Conservation (phyloP, 768 basidiomycete species). For the Calocybe indica region DNA sequence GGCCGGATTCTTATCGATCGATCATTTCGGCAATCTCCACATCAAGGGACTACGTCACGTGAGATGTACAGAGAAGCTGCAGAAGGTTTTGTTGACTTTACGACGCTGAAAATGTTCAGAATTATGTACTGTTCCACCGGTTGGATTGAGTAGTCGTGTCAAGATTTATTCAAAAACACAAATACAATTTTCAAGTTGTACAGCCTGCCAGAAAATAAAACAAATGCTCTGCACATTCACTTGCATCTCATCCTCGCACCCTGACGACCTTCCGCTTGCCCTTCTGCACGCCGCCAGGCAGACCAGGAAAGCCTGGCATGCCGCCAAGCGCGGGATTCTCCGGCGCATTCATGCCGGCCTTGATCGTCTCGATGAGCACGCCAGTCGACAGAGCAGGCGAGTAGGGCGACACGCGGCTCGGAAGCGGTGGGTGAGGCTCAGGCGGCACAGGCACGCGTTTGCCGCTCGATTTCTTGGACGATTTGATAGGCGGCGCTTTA, state of each 20-base stretch:
- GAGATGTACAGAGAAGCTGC: too few relatives aligned
- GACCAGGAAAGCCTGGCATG: conserved; percentile 27
- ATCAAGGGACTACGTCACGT: too few relatives aligned
- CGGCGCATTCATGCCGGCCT: conserved; percentile 78
- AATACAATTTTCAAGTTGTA: too few relatives aligned
- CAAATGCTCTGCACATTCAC: too few relatives aligned
- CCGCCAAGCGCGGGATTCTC: conserved; percentile 34
- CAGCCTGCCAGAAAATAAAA: too few relatives aligned
- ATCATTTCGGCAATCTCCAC: too few relatives aligned
- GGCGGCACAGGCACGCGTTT: conserved; percentile 68
- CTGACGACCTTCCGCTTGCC: conserved; percentile 79
- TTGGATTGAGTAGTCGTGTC: too few relatives aligned
- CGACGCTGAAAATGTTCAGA: too few relatives aligned
- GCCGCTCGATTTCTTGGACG: conserved; percentile 24
- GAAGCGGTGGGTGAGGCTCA: conserved; percentile 65
- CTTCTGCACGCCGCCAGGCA: conserved; percentile 46
- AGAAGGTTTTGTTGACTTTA: too few relatives aligned
- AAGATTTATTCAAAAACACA: too few relatives aligned
- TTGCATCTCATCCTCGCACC: conserved; percentile 61
- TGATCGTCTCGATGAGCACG: conserved; percentile 76
- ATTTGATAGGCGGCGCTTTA: conserved; percentile 26
- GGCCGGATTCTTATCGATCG: too few relatives aligned
- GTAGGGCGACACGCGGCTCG: conserved; percentile 72
- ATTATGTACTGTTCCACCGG: too few relatives aligned
- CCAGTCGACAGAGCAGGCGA: conserved; percentile 75